phyloP scores from a whole-genome alignment of 1,284 basidiomycete genomes.

The Tetrapyrgos nigripes region DNA sequence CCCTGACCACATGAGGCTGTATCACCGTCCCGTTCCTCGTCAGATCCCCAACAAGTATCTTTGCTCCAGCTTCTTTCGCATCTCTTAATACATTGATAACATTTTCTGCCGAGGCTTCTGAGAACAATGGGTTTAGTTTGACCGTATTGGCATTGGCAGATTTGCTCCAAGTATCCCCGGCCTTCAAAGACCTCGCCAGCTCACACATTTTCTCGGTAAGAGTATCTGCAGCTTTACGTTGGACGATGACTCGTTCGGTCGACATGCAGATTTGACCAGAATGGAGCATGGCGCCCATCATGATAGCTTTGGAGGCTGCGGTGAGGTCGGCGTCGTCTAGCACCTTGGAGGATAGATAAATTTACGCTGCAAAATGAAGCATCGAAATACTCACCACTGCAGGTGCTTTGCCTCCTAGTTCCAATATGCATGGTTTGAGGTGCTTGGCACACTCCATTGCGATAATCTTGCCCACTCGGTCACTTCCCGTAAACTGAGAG shows the following conservation, averaged over 20 bases:
- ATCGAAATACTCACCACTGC: constrained; percentile 53
- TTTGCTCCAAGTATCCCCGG: constrained; percentile 41
- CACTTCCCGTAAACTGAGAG: constrained; percentile 72
- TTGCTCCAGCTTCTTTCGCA: constrained; percentile 57
- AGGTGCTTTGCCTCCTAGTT: constrained; percentile 81
- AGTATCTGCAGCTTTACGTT: constrained; percentile 42
- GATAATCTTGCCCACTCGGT: constrained; percentile 72
- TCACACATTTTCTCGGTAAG: constrained; percentile 43
- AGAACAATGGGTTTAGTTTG: constrained; percentile 53
- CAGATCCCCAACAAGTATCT: constrained; percentile 55
- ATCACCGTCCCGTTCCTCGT: constrained; percentile 49
- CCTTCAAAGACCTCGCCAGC: constrained; percentile 40
- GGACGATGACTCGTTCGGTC: constrained; percentile 70
- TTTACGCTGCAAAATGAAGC: neutral
- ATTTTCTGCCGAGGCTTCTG: constrained; percentile 53
- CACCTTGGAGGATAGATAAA: constrained; percentile 32
- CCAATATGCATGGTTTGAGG: constrained; percentile 75
- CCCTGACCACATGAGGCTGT: constrained; percentile 59
- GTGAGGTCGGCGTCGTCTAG: constrained; percentile 67
- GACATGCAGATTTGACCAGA: constrained; percentile 79
- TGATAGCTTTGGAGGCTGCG: constrained; percentile 60
- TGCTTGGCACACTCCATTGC: constrained; percentile 76
- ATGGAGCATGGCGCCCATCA: constrained; percentile 65
- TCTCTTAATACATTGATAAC: constrained; percentile 57
- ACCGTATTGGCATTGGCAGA: constrained; percentile 10